Conservation (phyloP, 163 green algal species). For the Volvox carteri region DNA sequence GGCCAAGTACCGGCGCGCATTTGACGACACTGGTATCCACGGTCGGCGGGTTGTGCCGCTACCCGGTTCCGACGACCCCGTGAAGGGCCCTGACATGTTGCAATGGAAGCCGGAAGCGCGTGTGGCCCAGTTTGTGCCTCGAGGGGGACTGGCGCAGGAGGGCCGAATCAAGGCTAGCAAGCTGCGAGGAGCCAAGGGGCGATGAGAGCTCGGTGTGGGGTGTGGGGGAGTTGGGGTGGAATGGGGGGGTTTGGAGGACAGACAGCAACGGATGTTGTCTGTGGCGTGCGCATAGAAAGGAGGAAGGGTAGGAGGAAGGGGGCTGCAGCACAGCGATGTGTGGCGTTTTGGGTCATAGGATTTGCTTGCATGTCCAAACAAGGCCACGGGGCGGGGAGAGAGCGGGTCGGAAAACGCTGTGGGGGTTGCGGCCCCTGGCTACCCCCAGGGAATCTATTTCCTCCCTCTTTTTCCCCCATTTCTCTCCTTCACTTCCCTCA, state of each 20-base stretch:
- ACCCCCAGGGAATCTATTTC: neutral
- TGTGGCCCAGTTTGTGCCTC: conserved; percentile 55
- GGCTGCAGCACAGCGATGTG: too few species aligned
- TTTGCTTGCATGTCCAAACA: too few species aligned
- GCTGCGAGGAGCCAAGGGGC: neutral
- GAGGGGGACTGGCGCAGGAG: conserved; percentile 54
- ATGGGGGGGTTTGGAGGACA: neutral
- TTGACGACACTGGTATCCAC: conserved; percentile 41
- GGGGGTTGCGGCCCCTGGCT: too few species aligned
- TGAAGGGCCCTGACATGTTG: conserved; percentile 56
- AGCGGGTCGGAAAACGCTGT: too few species aligned
- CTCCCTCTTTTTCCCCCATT: neutral
- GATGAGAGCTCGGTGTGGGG: neutral
- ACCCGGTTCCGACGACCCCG: conserved; percentile 30
- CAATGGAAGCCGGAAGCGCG: conserved; percentile 48
- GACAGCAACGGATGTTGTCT: too few species aligned
- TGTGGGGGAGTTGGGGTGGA: neutral
- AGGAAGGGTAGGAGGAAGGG: too few species aligned
- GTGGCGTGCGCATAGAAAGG: too few species aligned
- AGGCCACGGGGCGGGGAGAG: too few species aligned
- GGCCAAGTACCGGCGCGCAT: neutral
- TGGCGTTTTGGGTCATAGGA: too few species aligned
- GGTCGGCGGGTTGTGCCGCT: neutral
- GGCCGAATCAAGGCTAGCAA: conserved; percentile 16
- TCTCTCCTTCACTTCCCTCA: neutral